Percentiles rank a stretch among this genome's conserved stretches.
Conservation (phyloP, 2,329 filamentous ascomycete species). For the Sphaerulina musiva region DNA sequence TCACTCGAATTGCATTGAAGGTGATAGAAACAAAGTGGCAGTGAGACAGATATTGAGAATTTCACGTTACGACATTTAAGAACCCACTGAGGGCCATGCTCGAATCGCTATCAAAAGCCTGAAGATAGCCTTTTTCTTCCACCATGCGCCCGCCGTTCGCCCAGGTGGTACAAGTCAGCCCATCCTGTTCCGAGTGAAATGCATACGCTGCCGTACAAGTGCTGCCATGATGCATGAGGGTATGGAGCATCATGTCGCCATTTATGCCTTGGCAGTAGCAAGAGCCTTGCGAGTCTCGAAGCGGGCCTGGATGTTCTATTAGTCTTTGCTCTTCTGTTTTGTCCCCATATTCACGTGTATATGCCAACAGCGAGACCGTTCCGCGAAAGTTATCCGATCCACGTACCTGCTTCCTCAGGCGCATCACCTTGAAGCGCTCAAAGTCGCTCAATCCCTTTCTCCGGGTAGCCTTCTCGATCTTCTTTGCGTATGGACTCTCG, state of each 20-base stretch:
- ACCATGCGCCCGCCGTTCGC: constrained; percentile 21
- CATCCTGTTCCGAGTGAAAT: constrained; percentile 10
- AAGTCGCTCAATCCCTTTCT: constrained; percentile 94
- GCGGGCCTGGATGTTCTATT: constrained; percentile 51
- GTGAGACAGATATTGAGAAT: constrained; percentile 8
- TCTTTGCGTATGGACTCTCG: constrained; percentile 89
- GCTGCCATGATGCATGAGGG: constrained; percentile 16
- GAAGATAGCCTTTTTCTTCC: constrained; percentile 21
- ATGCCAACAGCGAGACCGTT: not conserved
- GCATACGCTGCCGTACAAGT: constrained; percentile 13
- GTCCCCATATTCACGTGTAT: not conserved
- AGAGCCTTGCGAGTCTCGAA: constrained; percentile 97
- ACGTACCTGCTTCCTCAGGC: constrained; percentile 95
- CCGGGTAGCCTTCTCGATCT: constrained; percentile 75
- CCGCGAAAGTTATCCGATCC: not conserved
- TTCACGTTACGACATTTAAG: constrained; percentile 17
- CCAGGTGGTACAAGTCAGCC: constrained; percentile 7
- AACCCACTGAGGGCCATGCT: constrained; percentile 19
- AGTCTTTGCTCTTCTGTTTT: not conserved
- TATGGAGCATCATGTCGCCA: constrained; percentile 12
- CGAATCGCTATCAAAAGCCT: constrained; percentile 25
- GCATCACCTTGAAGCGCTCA: constrained; percentile 99
- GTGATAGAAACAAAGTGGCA: not conserved
- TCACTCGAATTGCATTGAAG: not conserved
- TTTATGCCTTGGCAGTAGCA: constrained; percentile 72